Percentiles rank a stretch among this genome's conserved stretches.
phyloP scores from a whole-genome alignment of 768 basidiomycete species.

The button mushroom (Agaricus bisporus) region DNA sequence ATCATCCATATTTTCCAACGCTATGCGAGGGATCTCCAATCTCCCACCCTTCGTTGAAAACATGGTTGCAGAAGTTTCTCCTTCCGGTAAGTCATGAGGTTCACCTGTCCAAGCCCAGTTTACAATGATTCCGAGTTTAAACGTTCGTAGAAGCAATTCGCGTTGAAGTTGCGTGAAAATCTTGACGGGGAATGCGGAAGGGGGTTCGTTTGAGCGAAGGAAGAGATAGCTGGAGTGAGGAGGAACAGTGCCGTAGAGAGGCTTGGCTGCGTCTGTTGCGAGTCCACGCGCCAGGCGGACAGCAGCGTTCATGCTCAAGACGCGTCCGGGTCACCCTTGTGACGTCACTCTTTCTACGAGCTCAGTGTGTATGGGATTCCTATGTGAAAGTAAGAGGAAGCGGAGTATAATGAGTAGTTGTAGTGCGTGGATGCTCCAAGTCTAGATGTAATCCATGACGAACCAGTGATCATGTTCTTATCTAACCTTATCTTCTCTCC shows the following conservation, averaged over 20 bases:
- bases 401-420: too few relatives aligned
- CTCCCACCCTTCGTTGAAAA: conserved; percentile 44
- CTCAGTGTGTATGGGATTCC: too few relatives aligned
- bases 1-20: conserved; percentile 43
- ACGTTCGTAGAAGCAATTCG: conserved; percentile 37
- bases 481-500: not conserved
- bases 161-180: conserved; percentile 44
- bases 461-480: too few relatives aligned
- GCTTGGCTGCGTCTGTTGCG: conserved; percentile 13
- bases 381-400: too few relatives aligned
- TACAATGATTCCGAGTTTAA: conserved; percentile 46
- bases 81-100: not conserved
- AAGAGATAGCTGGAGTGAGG: conserved; percentile 50
- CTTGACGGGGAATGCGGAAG: conserved; percentile 40
- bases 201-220: conserved; percentile 44
- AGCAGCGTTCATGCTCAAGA: not conserved
- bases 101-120: conserved; percentile 51
- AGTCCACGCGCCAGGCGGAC: not conserved
- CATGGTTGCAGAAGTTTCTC: conserved; percentile 34
- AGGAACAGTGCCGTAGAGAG: conserved; percentile 45
- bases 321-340: too few relatives aligned
- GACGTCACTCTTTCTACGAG: too few relatives aligned
- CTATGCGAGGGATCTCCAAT: conserved; percentile 43
- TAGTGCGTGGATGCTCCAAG: too few relatives aligned
- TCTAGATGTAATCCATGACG: too few relatives aligned